Evolutionary conservation across 176 grass and related monocot species (phyloP).

Genomic region (Eleusine coracana): DNA sequence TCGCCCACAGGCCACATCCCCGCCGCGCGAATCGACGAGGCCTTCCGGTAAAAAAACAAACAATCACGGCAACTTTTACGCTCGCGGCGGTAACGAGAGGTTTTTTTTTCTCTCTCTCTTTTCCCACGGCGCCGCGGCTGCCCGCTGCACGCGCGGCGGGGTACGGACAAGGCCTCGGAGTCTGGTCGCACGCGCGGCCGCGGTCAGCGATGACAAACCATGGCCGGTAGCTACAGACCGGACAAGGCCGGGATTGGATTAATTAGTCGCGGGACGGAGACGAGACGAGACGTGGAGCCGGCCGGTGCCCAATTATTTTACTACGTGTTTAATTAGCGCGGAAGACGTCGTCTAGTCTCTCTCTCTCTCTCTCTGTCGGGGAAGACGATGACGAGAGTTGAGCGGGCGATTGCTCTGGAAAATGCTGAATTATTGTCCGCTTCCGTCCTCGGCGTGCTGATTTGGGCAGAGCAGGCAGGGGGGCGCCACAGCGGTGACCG

Average conservation of each 20-base stretch:
- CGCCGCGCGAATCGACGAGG: too few species aligned
- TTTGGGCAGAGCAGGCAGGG: neutral
- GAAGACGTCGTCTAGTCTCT: neutral
- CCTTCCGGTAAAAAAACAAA: neutral
- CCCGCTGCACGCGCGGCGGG: neutral
- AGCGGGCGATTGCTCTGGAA: conserved; percentile 1
- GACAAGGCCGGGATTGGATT: conserved; percentile 11
- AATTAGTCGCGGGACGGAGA: neutral
- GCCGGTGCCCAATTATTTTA: neutral
- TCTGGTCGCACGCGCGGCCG: neutral
- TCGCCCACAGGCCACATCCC: neutral
- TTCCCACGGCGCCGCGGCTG: too few species aligned
- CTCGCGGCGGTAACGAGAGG: too few species aligned
- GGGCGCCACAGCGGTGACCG: neutral
- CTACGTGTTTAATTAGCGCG: neutral
- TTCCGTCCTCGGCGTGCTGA: conserved; percentile 15
- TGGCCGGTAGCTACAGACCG: neutral
- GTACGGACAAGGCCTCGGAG: neutral
- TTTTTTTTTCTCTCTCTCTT: too few species aligned
- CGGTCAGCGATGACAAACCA: neutral
- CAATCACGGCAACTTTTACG: neutral
- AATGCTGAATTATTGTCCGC: conserved; percentile 38
- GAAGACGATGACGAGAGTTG: neutral
- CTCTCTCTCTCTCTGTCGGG: too few species aligned
- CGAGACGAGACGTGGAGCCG: neutral